Conservation (phyloP, 306 rosid species). For the Lagenaria siceraria region DNA sequence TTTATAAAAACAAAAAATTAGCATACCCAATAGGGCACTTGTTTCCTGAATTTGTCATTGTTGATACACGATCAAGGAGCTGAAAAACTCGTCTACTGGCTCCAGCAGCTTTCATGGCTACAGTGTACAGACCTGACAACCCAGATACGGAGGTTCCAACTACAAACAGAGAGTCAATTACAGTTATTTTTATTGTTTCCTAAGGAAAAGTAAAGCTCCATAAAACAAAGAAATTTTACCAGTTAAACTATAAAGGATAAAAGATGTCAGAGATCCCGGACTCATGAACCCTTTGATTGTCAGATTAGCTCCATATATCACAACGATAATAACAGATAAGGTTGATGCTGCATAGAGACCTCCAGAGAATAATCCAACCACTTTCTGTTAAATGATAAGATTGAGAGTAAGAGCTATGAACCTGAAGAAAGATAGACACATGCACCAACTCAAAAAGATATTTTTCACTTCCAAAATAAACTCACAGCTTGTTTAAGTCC, state of each 20-base stretch:
- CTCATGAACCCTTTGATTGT: slow-evolving; percentile 60
- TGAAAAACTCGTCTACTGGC: slow-evolving; percentile 84
- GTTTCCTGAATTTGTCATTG: slow-evolving; percentile 55
- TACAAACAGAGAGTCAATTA: slow-evolving; percentile 10
- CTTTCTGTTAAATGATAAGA: slow-evolving; percentile 30
- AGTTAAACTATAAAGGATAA: slow-evolving; percentile 80
- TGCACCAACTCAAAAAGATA: slow-evolving; percentile 2
- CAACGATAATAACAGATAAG: slow-evolving; percentile 53
- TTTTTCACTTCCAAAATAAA: slow-evolving; percentile 4
- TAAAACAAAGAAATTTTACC: slow-evolving; percentile 25
- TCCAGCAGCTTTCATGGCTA: slow-evolving; percentile 77
- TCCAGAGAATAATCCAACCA: slow-evolving; percentile 66
- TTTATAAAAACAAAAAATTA: background rate
- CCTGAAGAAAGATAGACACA: background rate
- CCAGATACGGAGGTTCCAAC: slow-evolving; percentile 72
- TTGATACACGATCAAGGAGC: slow-evolving; percentile 56
- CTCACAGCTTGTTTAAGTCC: slow-evolving; percentile 81
- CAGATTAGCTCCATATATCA: slow-evolving; percentile 74
- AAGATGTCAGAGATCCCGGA: slow-evolving; percentile 63
- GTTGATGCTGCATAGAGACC: slow-evolving; percentile 77
- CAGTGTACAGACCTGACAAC: slow-evolving; percentile 58
- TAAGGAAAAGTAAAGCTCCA: background rate
- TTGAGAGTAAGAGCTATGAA: background rate
- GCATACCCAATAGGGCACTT: slow-evolving; percentile 66
- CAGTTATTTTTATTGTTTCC: background rate